Evolutionary conservation across 75 land plant genomes (phyloP).

Genomic region (Larix kaempferi): DNA sequence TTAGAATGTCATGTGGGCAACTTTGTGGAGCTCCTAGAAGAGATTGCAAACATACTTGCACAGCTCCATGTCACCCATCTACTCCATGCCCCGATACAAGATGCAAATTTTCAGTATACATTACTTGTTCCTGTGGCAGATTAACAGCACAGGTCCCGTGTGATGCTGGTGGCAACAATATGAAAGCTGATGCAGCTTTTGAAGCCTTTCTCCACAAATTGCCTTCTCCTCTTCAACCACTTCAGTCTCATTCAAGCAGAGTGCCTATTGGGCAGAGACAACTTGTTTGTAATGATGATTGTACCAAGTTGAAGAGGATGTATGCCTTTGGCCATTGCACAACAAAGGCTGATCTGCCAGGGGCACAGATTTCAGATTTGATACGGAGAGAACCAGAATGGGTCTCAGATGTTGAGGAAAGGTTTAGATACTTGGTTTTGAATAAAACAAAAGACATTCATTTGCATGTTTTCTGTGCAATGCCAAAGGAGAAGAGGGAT

Average conservation of each 20-base stretch:
- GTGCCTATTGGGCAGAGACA: constrained; percentile 85
- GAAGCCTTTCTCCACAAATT: constrained; percentile 39
- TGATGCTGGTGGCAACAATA: constrained; percentile 22
- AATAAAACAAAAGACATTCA: constrained; percentile 60
- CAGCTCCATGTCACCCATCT: constrained; percentile 33
- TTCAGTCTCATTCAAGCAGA: constrained; percentile 49
- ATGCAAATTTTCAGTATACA: constrained; percentile 28
- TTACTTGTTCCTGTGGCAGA: constrained; percentile 31
- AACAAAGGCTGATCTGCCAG: constrained; percentile 12
- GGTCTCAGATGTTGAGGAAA: constrained; percentile 33
- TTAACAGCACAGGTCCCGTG: constrained; percentile 33
- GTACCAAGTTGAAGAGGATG: constrained; percentile 33
- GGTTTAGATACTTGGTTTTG: constrained; percentile 65
- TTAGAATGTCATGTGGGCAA: no score
- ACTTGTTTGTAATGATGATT: constrained; percentile 78
- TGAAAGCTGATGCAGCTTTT: constrained; percentile 5
- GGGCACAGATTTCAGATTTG: constrained; percentile 22
- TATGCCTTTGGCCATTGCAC: constrained; percentile 26
- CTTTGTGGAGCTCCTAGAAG: constrained; percentile 35
- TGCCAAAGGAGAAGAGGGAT: constrained; percentile 64
- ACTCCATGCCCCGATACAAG: constrained; percentile 29
- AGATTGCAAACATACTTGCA: constrained; percentile 41
- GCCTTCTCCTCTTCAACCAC: constrained; percentile 73
- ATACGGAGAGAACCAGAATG: constrained; percentile 29
- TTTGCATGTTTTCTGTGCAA: constrained; percentile 76